Base-by-base conservation (phyloP, 2,329 filamentous ascomycete species). In the Rutstroemia sp. region DNA sequence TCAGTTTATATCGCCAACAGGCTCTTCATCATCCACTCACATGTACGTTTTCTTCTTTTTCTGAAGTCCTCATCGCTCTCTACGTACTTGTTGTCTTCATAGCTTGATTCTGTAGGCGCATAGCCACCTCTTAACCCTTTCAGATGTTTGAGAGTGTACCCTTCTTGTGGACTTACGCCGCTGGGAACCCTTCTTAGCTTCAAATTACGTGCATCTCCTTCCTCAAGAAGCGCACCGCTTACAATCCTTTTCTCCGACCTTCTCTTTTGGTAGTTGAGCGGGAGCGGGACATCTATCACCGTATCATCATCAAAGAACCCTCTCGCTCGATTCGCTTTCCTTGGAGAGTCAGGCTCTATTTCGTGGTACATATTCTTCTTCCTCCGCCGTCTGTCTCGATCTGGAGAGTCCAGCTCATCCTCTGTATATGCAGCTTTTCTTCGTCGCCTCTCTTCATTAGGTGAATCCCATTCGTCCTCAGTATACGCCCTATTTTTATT, bases 201-300 rank as follows among this genome's bases (percentile, higher is more conserved):
- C 72, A 66, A 73, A 69, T 65, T 78, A 74, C 65, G 79, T 66
- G 71, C 71, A 75, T 75, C 75, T 0, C 86, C 86, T 68, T 89
- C 86, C 65, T 89, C 87, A 63, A 87, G 73, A 17, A 86, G 72
- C 0, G 84, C 83, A 19, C 86, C 86, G 60, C 86, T 89, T 19
- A 87, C 84, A n/a, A 88, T 76, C 59, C 87, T 75, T 56, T 77
- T 77, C 66, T 77, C 30, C 30, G 30, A 9, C 30, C 30, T 78
- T 53, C 64, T 65, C 49, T 59, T 62, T 37, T 68, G 68, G 51
- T 64, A 46, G 55, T 61, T 64, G 48, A 61, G 16, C 17, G 53
- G 39, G 48, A 61, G 16, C 17, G 53, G 39, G 5, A 34, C 23
- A 17, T 51, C 47, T 59, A 55, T 58, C 61, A 68, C 48, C 58